Base-by-base conservation (phyloP, 305 asterid species). In the Fraxinus greggii region DNA sequence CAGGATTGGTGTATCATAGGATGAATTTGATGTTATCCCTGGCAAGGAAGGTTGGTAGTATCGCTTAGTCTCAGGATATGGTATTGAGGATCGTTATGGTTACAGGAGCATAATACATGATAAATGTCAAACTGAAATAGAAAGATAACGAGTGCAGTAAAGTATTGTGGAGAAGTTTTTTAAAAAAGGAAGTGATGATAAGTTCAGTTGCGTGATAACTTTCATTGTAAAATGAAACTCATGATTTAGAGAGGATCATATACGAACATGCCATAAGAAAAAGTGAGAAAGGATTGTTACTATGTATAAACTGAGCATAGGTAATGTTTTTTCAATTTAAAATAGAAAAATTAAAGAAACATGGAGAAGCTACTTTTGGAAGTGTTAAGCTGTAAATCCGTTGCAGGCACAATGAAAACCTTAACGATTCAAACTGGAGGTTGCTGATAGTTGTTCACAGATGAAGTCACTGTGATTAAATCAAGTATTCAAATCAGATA, bases 291-390 rank as follows among this genome's bases (percentile, higher is more conserved):
- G 75, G 40, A 29, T 29, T 31, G 24, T 69, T 69, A 13, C 75
- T 69, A 69, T 69, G 75, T 15, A 29, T 29, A 69, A 28, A 69
- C 21, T 9, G 23, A 69, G 75, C 35, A 1, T 65, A 24, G 73
- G 35, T 26, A 24, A 26, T 9, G 72, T 61, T 65, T 65, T 12
- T 65, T 65, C 4, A 28, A 26, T 26, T 26, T 24, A 28, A 65
- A 24, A 12, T 69, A 23, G 75, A 23, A 69, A 69, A 69, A 31
- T 28, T 69, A 69, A 69, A 69, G 38, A 31, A 69, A 31, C 40
- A 31, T 28, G 75, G 40, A 69, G 38, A 69, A 69, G 10, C 75
- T 69, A 69, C 75, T 69, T 69, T 69, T 69, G 75, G 75, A 69
- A 69, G 24, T 31, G 42, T 69, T 69, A 69, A 69, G 75, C 36